Conservation (phyloP, 352 stramenopile species). For the Globisporangium solare region DNA sequence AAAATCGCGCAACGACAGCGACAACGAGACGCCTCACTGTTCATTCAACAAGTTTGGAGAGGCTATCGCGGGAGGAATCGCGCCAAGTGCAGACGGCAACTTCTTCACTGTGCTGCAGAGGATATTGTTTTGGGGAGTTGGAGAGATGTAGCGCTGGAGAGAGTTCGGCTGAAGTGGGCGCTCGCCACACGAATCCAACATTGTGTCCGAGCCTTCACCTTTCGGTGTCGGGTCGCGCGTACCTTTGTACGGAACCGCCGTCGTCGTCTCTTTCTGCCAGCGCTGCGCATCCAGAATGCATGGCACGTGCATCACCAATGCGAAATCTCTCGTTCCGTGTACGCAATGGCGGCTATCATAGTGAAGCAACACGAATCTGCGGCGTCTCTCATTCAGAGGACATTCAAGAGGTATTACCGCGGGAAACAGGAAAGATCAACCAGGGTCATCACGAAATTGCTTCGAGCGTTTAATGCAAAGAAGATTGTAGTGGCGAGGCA, state of each 20-base stretch:
- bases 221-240: slow-evolving; percentile 7
- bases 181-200: slow-evolving; percentile 16
- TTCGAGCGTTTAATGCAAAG: slow-evolving; percentile 18
- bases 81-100: slow-evolving; percentile 1
- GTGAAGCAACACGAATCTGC: slow-evolving; percentile 1
- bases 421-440: slow-evolving; percentile 8
- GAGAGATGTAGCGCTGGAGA: slow-evolving; percentile 3
- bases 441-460: slow-evolving; percentile 11
- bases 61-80: slow-evolving; percentile 14
- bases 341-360: slow-evolving; percentile 11
- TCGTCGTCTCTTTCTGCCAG: slow-evolving; percentile 21
- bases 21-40: slow-evolving; percentile 1
- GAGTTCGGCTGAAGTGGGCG: neutral
- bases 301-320: slow-evolving; percentile 17
- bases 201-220: slow-evolving; percentile 9
- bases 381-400: slow-evolving; percentile 8
- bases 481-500: slow-evolving; percentile 11
- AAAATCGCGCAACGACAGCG: slow-evolving; percentile 20
- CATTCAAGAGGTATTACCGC: slow-evolving; percentile 3
- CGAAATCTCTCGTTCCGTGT: slow-evolving; percentile 7
- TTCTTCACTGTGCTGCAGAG: slow-evolving; percentile 8
- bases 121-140: slow-evolving; percentile 6
- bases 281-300: slow-evolving; percentile 15
- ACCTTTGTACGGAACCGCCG: slow-evolving; percentile 2
- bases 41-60: slow-evolving; percentile 24